Evolutionary conservation across 2,329 filamentous ascomycete genomes (phyloP).

Genomic region (Trichoderma hamatum): DNA sequence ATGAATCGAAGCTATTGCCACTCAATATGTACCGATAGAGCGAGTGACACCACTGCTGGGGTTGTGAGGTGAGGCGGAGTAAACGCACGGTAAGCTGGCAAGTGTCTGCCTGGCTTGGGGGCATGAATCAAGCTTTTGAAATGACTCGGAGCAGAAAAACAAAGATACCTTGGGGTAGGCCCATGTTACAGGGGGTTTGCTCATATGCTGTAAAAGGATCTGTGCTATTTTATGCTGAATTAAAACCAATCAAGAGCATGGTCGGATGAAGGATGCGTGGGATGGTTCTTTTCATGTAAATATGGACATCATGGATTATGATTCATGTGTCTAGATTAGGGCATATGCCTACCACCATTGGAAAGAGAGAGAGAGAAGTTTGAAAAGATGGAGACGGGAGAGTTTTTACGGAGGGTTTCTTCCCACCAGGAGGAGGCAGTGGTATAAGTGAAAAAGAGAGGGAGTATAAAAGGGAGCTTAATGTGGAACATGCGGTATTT

Average conservation of each 20-base stretch:
- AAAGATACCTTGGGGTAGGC: not conserved
- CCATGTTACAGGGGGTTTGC: not conserved
- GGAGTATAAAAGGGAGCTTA: not conserved
- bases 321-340: not conserved
- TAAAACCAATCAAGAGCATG: not conserved
- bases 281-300: not conserved
- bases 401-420: not conserved
- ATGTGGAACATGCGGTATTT: constrained; percentile 13
- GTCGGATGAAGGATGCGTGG: not conserved
- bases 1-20: not conserved
- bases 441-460: constrained; percentile 9
- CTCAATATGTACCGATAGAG: not conserved
- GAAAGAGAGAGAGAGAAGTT: not conserved
- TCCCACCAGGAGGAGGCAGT: not conserved
- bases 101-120: not conserved
- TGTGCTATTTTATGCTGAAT: not conserved
- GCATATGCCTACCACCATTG: not conserved
- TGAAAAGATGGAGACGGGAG: not conserved
- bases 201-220: not conserved
- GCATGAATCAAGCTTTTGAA: not conserved
- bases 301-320: not conserved
- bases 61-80: not conserved
- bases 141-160: not conserved
- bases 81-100: not conserved
- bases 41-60: not conserved